These are phyloP conservation scores for Pleurozium schreberi DNA, from an alignment of 225 moss, liverwort and hornwort species.

Conservation along the genomic window DNA sequence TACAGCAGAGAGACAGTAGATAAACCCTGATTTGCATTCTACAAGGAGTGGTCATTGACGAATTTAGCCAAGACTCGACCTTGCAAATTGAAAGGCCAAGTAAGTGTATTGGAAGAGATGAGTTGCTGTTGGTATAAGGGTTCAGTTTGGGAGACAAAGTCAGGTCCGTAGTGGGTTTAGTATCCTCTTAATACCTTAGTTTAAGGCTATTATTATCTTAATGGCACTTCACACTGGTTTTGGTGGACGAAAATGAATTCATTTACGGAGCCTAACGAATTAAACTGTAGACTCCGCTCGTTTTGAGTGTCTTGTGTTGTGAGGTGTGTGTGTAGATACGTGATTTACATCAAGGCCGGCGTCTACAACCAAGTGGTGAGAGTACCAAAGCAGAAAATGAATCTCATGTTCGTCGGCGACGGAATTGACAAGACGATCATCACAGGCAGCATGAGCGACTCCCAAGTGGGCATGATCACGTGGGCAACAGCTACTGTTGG, in stretches of 20 bases:
- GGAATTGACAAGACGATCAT: conserved; percentile 61
- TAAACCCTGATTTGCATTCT: background rate
- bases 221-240: background rate
- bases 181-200: background rate
- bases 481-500: conserved; percentile 88
- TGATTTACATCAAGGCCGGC: conserved; percentile 75
- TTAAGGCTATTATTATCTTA: background rate
- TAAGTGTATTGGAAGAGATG: background rate
- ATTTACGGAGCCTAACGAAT: too few relatives aligned
- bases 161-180: background rate
- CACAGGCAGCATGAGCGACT: conserved; percentile 61
- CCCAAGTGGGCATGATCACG: conserved; percentile 52
- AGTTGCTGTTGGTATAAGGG: background rate
- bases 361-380: conserved; percentile 44
- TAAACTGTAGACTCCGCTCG: background rate
- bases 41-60: background rate
- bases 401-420: conserved; percentile 65
- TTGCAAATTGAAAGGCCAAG: background rate
- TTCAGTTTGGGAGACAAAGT: background rate
- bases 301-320: background rate
- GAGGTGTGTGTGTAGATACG: conserved; percentile 11
- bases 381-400: conserved; percentile 48
- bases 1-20: too few relatives aligned
- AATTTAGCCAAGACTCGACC: background rate
- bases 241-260: too few relatives aligned